Base-by-base conservation (phyloP, 768 basidiomycete species). In the Agrocybe praecox region DNA sequence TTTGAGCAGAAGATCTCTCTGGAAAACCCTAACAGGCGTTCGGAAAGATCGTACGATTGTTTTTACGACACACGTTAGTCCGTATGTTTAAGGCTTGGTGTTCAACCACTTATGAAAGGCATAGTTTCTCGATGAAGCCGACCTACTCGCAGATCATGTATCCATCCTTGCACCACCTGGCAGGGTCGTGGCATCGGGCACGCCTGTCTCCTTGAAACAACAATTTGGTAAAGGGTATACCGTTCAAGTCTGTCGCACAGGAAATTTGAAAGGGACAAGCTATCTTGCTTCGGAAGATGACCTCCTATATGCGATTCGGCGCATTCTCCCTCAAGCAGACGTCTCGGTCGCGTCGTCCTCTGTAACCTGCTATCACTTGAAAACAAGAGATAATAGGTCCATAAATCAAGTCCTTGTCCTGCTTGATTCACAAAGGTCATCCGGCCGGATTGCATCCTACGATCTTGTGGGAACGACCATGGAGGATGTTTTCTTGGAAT, bases 101-200 rank as follows among this genome's bases (percentile, higher is more conserved):
- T 40, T 14, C 2, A 21, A 32, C 21, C 17, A 36, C 19, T 51
- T 34, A 49, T 51, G 29, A 60, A n/a, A 40, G 11, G 18, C 9
- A 44, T 44, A 87, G 85, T 89, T 90, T 71, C 76, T 91, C 2
- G 90, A 92, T 57, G 89, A 92, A 69, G 90, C 90, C 0, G 90
- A 92, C 63, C 75, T 92, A 4, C 75, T 93, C n/a, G 90, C 85
- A 0, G 90, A 93, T 62, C 76, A 84, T 21, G 89, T 93, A 48
- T 88, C 86, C 0, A 86, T 92, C 53, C 75, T 93, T 5, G 85
- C 86, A 12, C 82, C 88, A 0, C 90, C 91, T 1, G 91, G 90
- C 18, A 89, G 84, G 60, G 74, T 92, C 2, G 80, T 92, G 1
- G 90, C 90, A 0, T 79, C 84, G 45, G 90, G 89, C 6, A 78